Evolutionary conservation across 1,284 basidiomycete genomes (phyloP).

Genomic region (Cutaneotrichosporon dermatis): DNA sequence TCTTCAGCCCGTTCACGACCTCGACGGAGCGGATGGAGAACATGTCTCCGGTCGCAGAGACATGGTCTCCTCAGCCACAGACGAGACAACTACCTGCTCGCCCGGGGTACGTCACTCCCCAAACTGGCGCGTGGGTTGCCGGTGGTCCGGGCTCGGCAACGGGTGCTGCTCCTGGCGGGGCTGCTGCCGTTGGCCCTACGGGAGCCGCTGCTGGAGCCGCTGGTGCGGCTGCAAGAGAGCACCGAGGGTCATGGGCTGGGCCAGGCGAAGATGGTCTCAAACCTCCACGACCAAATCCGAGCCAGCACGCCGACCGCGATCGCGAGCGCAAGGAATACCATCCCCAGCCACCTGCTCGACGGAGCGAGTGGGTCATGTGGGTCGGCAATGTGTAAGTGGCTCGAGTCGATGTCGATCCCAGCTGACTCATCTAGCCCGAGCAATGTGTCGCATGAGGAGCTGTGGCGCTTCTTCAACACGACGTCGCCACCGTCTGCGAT

Average conservation of each 20-base stretch:
- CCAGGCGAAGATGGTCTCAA: slow-evolving; percentile 1
- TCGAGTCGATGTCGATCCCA: no score
- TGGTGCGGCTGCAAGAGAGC: neutral
- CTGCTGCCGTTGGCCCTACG: neutral
- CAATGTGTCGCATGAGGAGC: slow-evolving; percentile 79
- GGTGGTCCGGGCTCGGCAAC: no score
- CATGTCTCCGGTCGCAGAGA: slow-evolving; percentile 11
- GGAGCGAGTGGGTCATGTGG: slow-evolving; percentile 96
- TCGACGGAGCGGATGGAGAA: slow-evolving; percentile 14
- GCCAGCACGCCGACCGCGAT: slow-evolving; percentile 10
- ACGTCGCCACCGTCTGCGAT: slow-evolving; percentile 29
- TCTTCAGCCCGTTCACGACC: slow-evolving; percentile 10
- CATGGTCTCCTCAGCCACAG: slow-evolving; percentile 8
- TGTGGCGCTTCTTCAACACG: slow-evolving; percentile 76
- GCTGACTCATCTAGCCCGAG: slow-evolving; percentile 41
- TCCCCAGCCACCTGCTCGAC: slow-evolving; percentile 54
- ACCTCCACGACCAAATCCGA: neutral
- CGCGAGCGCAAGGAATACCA: slow-evolving; percentile 47
- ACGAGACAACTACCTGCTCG: neutral
- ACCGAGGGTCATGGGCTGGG: neutral
- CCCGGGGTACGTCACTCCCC: neutral
- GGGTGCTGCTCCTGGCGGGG: no score
- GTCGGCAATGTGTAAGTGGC: slow-evolving; percentile 49
- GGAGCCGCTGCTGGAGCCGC: neutral
- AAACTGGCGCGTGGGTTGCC: neutral